These are phyloP conservation scores for Triticum turgidum DNA, from an alignment of 176 grass and related monocot genomes.

Conservation along the genomic window DNA sequence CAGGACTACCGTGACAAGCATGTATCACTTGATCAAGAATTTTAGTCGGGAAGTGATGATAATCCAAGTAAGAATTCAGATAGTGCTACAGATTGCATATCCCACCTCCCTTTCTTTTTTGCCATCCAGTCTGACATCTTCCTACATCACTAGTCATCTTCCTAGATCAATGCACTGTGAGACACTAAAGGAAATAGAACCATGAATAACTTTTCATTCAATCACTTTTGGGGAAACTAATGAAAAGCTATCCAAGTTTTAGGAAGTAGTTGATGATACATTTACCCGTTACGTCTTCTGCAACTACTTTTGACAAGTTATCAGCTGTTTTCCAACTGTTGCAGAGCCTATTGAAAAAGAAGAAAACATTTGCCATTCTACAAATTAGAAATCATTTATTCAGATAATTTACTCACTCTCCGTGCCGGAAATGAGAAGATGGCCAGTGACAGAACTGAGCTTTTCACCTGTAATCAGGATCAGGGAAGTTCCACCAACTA, in stretches of 20 bases:
- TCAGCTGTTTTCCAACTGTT: constrained; percentile 26
- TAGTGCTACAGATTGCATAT: background rate
- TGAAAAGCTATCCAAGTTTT: background rate
- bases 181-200: background rate
- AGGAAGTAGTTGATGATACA: background rate
- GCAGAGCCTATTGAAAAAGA: constrained; percentile 13
- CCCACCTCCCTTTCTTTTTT: background rate
- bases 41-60: background rate
- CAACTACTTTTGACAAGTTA: constrained; percentile 26
- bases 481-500: background rate
- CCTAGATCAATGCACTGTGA: too few species aligned
- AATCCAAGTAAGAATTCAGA: too few species aligned
- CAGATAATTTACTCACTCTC: constrained; percentile 27
- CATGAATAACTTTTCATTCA: background rate
- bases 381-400: background rate
- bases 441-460: constrained; percentile 39
- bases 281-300: background rate
- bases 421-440: constrained; percentile 35
- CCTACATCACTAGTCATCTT: too few species aligned
- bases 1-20: background rate
- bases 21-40: background rate
- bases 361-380: too few species aligned
- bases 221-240: background rate
- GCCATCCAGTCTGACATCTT: too few species aligned
- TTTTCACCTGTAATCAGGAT: constrained; percentile 31